These are phyloP conservation scores for Ambrosiella cleistominuta DNA, from an alignment of 2,329 filamentous ascomycete species.

Conservation along the genomic window DNA sequence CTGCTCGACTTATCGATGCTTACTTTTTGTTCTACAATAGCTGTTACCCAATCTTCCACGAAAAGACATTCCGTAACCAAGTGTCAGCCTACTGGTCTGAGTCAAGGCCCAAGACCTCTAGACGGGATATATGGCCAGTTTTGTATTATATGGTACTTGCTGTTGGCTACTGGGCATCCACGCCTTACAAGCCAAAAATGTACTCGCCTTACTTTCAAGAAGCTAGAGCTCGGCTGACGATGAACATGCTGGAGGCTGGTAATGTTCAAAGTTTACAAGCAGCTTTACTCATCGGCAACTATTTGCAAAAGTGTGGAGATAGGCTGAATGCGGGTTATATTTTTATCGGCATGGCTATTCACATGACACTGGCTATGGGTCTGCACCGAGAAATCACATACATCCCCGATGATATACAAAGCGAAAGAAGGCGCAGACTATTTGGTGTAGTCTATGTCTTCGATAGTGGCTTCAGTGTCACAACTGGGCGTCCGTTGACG, in stretches of 20 bases:
- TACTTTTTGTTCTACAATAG: conserved; percentile 29
- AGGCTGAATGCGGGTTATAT: conserved; percentile 35
- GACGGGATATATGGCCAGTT: conserved; percentile 17
- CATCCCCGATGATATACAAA: conserved; percentile 19
- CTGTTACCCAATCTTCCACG: conserved; percentile 29
- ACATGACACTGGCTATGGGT: conserved; percentile 32
- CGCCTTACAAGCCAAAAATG: conserved; percentile 15
- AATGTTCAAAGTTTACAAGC: conserved; percentile 29
- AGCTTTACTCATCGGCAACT: conserved; percentile 28
- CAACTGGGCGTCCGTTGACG: conserved; percentile 25
- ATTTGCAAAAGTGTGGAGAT: conserved; percentile 30
- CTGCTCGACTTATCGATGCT: conserved; percentile 20
- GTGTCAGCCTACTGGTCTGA: conserved; percentile 14
- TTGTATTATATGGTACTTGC: conserved; percentile 22
- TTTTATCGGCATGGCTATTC: conserved; percentile 30
- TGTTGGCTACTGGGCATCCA: conserved; percentile 22
- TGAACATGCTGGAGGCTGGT: conserved; percentile 27
- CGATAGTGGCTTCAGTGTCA: conserved; percentile 30
- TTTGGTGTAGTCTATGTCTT: conserved; percentile 28
- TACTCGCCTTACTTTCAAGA: conserved; percentile 18
- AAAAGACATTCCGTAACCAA: conserved; percentile 26
- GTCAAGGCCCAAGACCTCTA: background rate
- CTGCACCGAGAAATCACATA: conserved; percentile 29
- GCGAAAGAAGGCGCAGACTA: conserved; percentile 21
- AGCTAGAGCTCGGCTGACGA: conserved; percentile 21